These are phyloP conservation scores for Tylopilus cervinicoccineus DNA, from an alignment of 768 basidiomycete genomes.

Conservation along the genomic window DNA sequence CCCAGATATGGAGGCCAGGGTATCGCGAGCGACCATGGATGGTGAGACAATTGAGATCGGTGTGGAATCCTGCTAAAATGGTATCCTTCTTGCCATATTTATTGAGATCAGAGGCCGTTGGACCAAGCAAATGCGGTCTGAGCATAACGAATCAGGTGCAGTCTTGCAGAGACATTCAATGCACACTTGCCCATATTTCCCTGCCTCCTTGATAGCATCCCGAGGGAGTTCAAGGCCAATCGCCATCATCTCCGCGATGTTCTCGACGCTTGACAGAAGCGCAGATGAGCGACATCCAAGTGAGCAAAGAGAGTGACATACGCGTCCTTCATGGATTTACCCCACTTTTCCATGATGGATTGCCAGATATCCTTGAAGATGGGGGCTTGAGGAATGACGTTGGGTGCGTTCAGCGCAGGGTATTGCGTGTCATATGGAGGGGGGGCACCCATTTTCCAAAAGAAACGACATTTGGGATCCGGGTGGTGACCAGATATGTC, in stretches of 20 bases:
- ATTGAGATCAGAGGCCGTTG: constrained; percentile 85
- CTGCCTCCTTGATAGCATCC: constrained; percentile 73
- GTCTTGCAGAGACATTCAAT: background rate
- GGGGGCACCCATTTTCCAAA: constrained; percentile 75
- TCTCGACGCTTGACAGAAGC: constrained; percentile 57
- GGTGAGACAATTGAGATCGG: constrained; percentile 92
- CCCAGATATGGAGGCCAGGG: constrained; percentile 92
- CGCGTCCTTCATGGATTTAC: constrained; percentile 83
- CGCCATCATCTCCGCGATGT: constrained; percentile 85
- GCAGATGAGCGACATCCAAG: constrained; percentile 5
- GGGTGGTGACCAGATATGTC: constrained; percentile 77
- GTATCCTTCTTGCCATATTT: constrained; percentile 77
- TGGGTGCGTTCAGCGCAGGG: constrained; percentile 73
- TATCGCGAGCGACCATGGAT: constrained; percentile 85
- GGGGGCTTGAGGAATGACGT: constrained; percentile 70
- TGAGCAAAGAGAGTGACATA: constrained; percentile 35
- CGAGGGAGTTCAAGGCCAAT: constrained; percentile 73
- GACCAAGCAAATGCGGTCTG: constrained; percentile 86
- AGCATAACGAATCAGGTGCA: background rate
- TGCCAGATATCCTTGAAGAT: constrained; percentile 62
- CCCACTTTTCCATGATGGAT: constrained; percentile 80
- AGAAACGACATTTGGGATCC: constrained; percentile 95
- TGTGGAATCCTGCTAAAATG: constrained; percentile 92
- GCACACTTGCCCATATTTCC: constrained; percentile 69
- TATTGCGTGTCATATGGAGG: constrained; percentile 79